Evolutionary conservation across 805 yeast species (phyloP).

Genomic region (Jamesozyma jinghongensis): DNA sequence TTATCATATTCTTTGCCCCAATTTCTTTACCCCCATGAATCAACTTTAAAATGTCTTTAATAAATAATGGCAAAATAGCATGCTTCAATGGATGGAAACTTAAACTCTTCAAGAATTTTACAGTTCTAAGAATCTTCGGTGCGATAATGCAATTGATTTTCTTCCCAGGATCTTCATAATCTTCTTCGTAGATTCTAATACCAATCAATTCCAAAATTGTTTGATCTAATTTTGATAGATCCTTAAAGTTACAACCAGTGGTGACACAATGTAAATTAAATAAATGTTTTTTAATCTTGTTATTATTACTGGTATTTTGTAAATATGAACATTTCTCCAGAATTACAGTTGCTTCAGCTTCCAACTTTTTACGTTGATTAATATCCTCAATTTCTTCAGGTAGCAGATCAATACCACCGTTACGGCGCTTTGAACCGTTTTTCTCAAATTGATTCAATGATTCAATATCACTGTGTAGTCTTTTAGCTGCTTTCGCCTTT

Average conservation of each 20-base stretch:
- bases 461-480: constrained; percentile 59
- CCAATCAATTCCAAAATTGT: constrained; percentile 45
- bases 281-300: constrained; percentile 2
- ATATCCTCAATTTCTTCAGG: constrained; percentile 35
- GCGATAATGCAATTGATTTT: constrained; percentile 53
- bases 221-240: constrained; percentile 36
- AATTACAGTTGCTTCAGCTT: constrained; percentile 14
- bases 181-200: constrained; percentile 37
- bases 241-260: constrained; percentile 54
- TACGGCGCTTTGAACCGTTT: constrained; percentile 35
- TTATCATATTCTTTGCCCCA: constrained; percentile 7
- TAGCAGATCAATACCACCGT: constrained; percentile 24
- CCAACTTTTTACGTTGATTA: constrained; percentile 26
- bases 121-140: constrained; percentile 77
- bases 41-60: constrained; percentile 38
- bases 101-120: constrained; percentile 68
- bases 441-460: constrained; percentile 57
- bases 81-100: constrained; percentile 42
- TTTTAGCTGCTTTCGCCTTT: constrained; percentile 55
- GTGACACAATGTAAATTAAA: constrained; percentile 41
- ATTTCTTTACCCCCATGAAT: constrained; percentile 8
- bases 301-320: constrained; percentile 7
- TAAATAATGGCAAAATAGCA: constrained; percentile 47
- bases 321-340: background rate
- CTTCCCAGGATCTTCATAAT: constrained; percentile 9